Evolutionary conservation across 192 early-diverging fungal species (phyloP), one percentile per base, ranked within the genome.

Genomic region (Coemansia javaensis): DNA sequence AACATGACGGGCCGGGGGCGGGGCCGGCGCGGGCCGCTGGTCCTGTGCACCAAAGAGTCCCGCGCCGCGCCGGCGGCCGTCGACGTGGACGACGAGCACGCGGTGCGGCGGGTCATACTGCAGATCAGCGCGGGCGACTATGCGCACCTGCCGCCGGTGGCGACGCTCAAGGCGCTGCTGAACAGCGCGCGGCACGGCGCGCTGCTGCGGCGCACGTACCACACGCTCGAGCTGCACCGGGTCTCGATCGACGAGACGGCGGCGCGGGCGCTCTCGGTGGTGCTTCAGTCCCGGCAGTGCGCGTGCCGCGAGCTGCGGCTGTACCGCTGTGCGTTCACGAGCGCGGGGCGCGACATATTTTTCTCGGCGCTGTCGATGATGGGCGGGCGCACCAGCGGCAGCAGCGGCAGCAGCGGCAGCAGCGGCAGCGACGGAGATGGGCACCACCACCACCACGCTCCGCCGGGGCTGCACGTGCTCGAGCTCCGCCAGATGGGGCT

Each of bases 281-380:
- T 66, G 15, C 31, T 66, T 13, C 64, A 54, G 11, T 66, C 64
- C 10, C 31, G 39, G 2, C 45, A 59, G 17, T 66, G 64, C 38
- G 15, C 27, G 3, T 66, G 64, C 37, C 50, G 56, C 5, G 20
- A 35, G 33, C 51, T 66, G 15, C 46, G 28, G 32, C 45, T 66
- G 6, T 17, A 41, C 30, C 39, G 47, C 11, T 66, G 64, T 42
- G 47, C 64, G 20, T 59, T 66, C 25, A 66, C 64, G 1, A 51
- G 54, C 6, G 12, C 56, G 4, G 64, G 64, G 5, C 50, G 47
- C 18, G 55, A 59, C 17, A 53, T 66, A 3, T 27, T 66, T 22
- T 66, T 59, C 41, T 59, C 56, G 3, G 64, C 64, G 14, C 27
- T 66, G 8, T 59, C 64, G 5, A 50, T 55, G 25, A 53, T 59